Conservation (phyloP, 1,139 yeast species). For the Martiniozyma asiatica region DNA sequence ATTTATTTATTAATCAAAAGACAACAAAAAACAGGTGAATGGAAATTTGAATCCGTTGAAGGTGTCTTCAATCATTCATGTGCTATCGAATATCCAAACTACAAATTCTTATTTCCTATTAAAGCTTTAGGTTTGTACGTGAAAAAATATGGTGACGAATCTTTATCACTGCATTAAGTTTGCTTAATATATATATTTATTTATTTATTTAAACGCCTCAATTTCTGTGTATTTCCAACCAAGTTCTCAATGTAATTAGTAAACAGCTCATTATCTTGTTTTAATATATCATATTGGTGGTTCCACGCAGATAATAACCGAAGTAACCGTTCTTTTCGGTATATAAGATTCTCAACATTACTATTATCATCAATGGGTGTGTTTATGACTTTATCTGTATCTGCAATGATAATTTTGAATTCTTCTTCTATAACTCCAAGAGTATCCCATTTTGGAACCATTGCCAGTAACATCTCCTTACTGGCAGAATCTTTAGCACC, state of each 20-base stretch:
- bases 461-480: too few relatives aligned
- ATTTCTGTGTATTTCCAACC: conserved; percentile 24
- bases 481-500: too few relatives aligned
- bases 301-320: conserved; percentile 17
- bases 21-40: conserved; percentile 71
- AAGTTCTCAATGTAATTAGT: conserved; percentile 23
- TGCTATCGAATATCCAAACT: conserved; percentile 94
- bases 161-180: conserved; percentile 2
- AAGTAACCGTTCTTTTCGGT: conserved; percentile 14
- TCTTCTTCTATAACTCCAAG: too few relatives aligned
- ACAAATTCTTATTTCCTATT: conserved; percentile 79
- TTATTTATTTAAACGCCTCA: conserved; percentile 12
- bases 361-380: too few relatives aligned
- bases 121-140: conserved; percentile 81
- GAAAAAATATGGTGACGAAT: conserved; percentile 14
- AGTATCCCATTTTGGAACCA: too few relatives aligned
- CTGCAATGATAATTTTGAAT: too few relatives aligned
- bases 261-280: conserved; percentile 20
- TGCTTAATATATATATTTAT: not conserved
- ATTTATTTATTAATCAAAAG: conserved; percentile 50
- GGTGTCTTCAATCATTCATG: conserved; percentile 93
- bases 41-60: conserved; percentile 76
- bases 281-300: conserved; percentile 11
- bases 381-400: too few relatives aligned
- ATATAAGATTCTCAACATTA: too few relatives aligned